Evolutionary conservation across 306 rosid species (phyloP), one percentile per base, ranked within the genome.

Genomic region (Geum urbanum): DNA sequence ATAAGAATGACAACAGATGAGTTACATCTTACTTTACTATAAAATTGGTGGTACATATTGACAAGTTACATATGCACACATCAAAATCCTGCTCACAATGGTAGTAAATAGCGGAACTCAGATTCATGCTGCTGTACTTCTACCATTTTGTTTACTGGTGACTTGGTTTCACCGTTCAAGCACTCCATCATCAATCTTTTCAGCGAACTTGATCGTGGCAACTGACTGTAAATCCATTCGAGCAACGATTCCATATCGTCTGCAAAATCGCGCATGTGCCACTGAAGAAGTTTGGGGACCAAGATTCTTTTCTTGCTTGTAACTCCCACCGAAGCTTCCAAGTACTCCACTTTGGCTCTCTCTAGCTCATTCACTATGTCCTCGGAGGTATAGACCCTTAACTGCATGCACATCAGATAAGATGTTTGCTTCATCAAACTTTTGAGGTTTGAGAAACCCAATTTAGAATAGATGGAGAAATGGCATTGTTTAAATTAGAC

Each of bases 181-280:
- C 89, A 85, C 68, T 90, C 91, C 91, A 88, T 88, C 47, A 81
- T 79, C 19, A 68, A 74, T 71, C 86, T 82, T 72, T 92, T 90
- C 81, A 87, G 45, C 27, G 89, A 88, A 12, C 90, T 90, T 1
- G 95, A 78, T 6, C 89, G 85, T 3, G 92, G 94, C 74, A 94
- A 76, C 70, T 94, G 97, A 79, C 95, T 90, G 65, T 94, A 94
- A 75, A 94, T 86, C 96, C 97, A 94, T 67, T 94, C 98, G 46
- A 90, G 47, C 50, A 94, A 35, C 1, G 98, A 94, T 22, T 88
- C 96, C 88, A 94, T 87, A 10, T 86, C 89, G 72, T 84, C 96
- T 6, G 98, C 97, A 39, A 90, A 94, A 59, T 94, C 96, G 7
- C 76, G 77, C 91, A 86, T 84, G 66, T 91, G 90, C 99, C 99